Percentiles rank a stretch among this genome's conserved stretches.
phyloP scores from a whole-genome alignment of 257 asterid species.

The Nicotiana benthamiana region DNA sequence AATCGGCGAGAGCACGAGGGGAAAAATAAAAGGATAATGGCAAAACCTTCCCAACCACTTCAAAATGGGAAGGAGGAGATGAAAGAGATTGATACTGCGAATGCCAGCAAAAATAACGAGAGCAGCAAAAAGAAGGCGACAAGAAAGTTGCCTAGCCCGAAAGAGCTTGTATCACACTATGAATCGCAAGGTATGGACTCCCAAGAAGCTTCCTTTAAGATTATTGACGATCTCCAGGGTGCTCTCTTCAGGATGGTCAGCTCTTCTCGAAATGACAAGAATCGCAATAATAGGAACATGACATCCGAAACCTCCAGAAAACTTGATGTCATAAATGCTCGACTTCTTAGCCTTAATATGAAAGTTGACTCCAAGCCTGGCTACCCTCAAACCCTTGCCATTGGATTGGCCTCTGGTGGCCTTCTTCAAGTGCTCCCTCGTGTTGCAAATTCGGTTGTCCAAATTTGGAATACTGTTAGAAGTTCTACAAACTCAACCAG shows the following conservation, averaged over 20 bases:
- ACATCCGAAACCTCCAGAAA: slow-evolving; percentile 37
- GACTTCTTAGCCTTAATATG: slow-evolving; percentile 53
- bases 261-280: slow-evolving; percentile 19
- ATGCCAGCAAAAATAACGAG: background rate
- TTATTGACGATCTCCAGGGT: slow-evolving; percentile 75
- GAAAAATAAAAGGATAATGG: background rate
- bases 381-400: slow-evolving; percentile 52
- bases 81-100: background rate
- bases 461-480: slow-evolving; percentile 53
- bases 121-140: slow-evolving; percentile 19
- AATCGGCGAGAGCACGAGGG: background rate
- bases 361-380: slow-evolving; percentile 86
- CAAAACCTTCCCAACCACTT: background rate
- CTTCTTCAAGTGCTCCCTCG: slow-evolving; percentile 23
- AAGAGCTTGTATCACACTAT: slow-evolving; percentile 70
- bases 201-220: slow-evolving; percentile 75
- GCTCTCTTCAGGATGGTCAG: slow-evolving; percentile 48
- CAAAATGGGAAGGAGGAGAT: background rate
- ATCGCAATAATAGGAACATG: slow-evolving; percentile 13
- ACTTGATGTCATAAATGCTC: slow-evolving; percentile 60
- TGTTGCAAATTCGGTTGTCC: slow-evolving; percentile 38
- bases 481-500: slow-evolving; percentile 30
- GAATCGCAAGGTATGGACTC: slow-evolving; percentile 72
- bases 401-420: slow-evolving; percentile 62
- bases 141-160: slow-evolving; percentile 56